Base-by-base conservation (phyloP, 78 protist genomes). In the Dictyostelium purpureum region DNA sequence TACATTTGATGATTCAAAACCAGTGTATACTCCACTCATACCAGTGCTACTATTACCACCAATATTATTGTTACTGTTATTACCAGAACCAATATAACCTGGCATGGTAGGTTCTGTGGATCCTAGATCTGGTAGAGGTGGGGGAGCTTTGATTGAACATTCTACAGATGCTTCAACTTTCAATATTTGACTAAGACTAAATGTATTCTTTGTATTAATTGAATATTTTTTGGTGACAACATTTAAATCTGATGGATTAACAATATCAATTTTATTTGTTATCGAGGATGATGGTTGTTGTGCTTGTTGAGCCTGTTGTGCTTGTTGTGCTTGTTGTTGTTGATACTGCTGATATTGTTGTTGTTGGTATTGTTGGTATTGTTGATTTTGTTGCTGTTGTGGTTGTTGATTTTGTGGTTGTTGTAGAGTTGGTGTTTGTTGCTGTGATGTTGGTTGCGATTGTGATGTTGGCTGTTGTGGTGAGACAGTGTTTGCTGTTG, bases 91-190 rank as follows among this genome's bases (percentile, higher is more conserved):
- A 33, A 63, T 18, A 5, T 43, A 37, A 33, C 71, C 43, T 33
- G n/a, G n/a, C 3, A 69, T n/a, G 5, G 43, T n/a, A 4, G 81
- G 19, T 19, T 75, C 81, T 9, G 66, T 51, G 6, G 33, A 33
- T 12, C 92, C 92, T 6, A 85, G 28, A 45, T 85, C 92, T 9
- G 92, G 92, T 24, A 85, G 42, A 10, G 83, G 73, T 26, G 80
- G 75, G 16, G 92, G 82, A 11, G 79, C 26, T 47, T 67, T 35
- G 5, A 85, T 70, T 52, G 31, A 85, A 43, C 80, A 73, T 6
- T 85, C 92, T 14, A 45, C 51, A 21, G 31, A 28, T 0, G 74
- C 61, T 49, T 85, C 92, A 38, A 85, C 83, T 6, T 77, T 57
- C 57, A 85, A 31, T 12, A 73, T 66, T 19, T 75, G 24, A 16